Evolutionary conservation across 495 filamentous ascomycete species (phyloP).

Genomic region (Hamigera avellanea): DNA sequence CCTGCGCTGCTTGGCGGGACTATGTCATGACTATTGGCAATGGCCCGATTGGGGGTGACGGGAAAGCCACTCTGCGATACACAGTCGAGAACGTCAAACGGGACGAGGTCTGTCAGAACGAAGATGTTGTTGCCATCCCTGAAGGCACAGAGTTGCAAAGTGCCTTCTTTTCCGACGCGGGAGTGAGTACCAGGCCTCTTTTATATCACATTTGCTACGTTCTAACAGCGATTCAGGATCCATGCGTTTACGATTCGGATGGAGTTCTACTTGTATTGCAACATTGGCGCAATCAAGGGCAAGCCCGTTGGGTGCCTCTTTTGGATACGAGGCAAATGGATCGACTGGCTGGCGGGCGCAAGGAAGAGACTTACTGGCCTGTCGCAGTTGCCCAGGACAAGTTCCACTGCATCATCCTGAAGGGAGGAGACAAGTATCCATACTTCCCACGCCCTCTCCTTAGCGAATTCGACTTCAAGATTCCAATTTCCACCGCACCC

Average conservation of each 20-base stretch:
- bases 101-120: constrained; percentile 84
- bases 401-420: constrained; percentile 98
- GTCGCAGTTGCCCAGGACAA: constrained; percentile 84
- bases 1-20: constrained; percentile 85
- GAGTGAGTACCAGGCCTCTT: constrained; percentile 37
- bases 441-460: constrained; percentile 92
- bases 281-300: constrained; percentile 77
- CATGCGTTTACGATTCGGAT: constrained; percentile 85
- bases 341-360: constrained; percentile 69
- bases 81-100: constrained; percentile 87
- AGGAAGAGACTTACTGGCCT: constrained; percentile 88
- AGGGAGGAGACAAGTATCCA: constrained; percentile 84
- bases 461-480: constrained; percentile 83
- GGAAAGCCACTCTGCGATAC: constrained; percentile 60
- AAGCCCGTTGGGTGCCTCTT: constrained; percentile 84
- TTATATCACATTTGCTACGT: constrained; percentile 1
- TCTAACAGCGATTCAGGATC: constrained; percentile 48
- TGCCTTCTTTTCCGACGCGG: constrained; percentile 85
- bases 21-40: constrained; percentile 93
- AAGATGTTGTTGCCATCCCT: constrained; percentile 79
- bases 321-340: constrained; percentile 78
- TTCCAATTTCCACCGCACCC: constrained; percentile 55
- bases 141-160: constrained; percentile 57
- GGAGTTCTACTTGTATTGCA: constrained; percentile 77
- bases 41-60: constrained; percentile 69